Evolutionary conservation across 176 grass and related monocot genomes (phyloP).

Genomic region (Avena eriantha): DNA sequence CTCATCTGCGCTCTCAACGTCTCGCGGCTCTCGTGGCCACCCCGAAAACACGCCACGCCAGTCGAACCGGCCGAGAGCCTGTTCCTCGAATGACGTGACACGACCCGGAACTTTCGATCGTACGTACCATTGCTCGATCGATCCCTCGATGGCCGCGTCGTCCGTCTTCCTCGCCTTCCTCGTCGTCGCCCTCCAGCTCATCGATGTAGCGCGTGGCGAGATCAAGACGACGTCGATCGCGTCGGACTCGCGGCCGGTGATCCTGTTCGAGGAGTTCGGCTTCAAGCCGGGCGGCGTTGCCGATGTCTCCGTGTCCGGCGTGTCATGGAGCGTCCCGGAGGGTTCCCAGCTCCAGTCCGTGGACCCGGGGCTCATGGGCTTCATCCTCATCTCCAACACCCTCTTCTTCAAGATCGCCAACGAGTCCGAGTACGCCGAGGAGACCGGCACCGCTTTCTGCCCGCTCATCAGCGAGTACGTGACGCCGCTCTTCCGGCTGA

Average conservation of each 20-base stretch:
- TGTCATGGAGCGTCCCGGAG: conserved; percentile 51
- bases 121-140: background rate
- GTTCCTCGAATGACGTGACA: conserved; percentile 29
- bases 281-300: conserved; percentile 48
- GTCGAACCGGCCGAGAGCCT: conserved; percentile 25
- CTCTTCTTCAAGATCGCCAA: conserved; percentile 58
- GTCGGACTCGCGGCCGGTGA: conserved; percentile 50
- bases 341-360: background rate
- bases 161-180: conserved; percentile 37
- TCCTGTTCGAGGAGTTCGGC: conserved; percentile 86
- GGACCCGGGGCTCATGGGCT: conserved; percentile 55
- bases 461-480: conserved; percentile 61
- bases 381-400: conserved; percentile 67
- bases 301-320: conserved; percentile 43
- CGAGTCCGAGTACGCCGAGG: conserved; percentile 64
- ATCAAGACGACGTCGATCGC: conserved; percentile 63
- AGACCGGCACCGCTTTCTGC: conserved; percentile 56
- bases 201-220: conserved; percentile 49
- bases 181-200: background rate
- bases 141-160: conserved; percentile 37
- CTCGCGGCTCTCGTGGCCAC: conserved; percentile 37
- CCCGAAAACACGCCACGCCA: conserved; percentile 53
- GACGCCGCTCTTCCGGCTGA: conserved; percentile 44
- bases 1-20: conserved; percentile 10
- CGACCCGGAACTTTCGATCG: background rate